These are phyloP conservation scores for Ophiostoma sp. DNA, from an alignment of 2,329 filamentous ascomycete species.

Conservation along the genomic window DNA sequence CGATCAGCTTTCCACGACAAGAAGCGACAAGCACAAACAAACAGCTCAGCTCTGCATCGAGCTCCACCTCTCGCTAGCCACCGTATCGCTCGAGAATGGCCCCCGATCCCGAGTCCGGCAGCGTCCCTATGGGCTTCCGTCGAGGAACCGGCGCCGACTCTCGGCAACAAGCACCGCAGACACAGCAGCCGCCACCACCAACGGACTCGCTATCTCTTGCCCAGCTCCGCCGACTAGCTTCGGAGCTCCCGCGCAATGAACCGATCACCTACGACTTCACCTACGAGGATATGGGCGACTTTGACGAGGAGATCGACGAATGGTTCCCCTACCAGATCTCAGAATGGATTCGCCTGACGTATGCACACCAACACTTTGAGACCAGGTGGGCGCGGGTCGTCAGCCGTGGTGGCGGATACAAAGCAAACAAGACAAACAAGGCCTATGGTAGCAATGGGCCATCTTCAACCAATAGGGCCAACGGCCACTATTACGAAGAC, in stretches of 20 bases:
- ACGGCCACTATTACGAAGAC: not conserved
- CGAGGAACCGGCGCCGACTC: not conserved
- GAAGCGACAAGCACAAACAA: not conserved
- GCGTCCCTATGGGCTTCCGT: not conserved
- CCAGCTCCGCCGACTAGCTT: slow-evolving; percentile 67
- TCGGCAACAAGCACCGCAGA: slow-evolving; percentile 9
- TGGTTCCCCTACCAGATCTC: slow-evolving; percentile 93
- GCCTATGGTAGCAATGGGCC: slow-evolving; percentile 29
- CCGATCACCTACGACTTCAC: slow-evolving; percentile 78
- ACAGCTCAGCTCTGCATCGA: not conserved
- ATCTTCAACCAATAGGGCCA: not conserved
- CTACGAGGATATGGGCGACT: slow-evolving; percentile 65
- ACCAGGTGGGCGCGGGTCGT: slow-evolving; percentile 62
- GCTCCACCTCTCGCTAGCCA: not conserved
- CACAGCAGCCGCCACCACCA: slow-evolving; percentile 25
- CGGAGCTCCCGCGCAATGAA: slow-evolving; percentile 65
- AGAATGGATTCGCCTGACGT: slow-evolving; percentile 73
- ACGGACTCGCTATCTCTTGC: slow-evolving; percentile 69
- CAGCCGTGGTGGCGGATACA: slow-evolving; percentile 28
- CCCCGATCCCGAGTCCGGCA: no score
- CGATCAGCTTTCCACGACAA: not conserved
- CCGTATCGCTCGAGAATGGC: not conserved
- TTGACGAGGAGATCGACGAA: slow-evolving; percentile 88
- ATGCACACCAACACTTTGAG: slow-evolving; percentile 71
- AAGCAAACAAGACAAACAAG: slow-evolving; percentile 28